Evolutionary conservation across 192 early-diverging fungal genomes (phyloP), one percentile per base, ranked within the genome.

Genomic region (Backusella parvicylindrica): DNA sequence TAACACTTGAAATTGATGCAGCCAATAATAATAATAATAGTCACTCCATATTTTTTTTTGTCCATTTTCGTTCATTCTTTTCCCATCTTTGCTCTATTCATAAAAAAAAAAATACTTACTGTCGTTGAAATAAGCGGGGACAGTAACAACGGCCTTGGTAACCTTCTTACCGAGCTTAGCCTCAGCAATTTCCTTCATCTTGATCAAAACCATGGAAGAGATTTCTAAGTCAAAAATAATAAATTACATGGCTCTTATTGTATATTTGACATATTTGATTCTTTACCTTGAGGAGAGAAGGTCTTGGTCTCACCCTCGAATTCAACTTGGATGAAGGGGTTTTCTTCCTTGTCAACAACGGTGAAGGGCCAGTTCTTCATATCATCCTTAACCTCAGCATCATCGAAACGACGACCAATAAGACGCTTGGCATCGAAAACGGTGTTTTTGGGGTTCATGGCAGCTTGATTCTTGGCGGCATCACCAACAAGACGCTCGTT

Each of bases 371-470:
- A 93, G 91, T 92, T 89, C 83, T 92, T 86, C 84, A 87, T 88
- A 83, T 94, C 92, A 64, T 85, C 82, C 88, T 95, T 91, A 83
- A 95, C 93, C 75, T 91, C 87, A 49, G 88, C 85, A 77, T 94
- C 93, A 84, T 93, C 91, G 83, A 92, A 94, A 74, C 92, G 92
- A 71, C 94, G 92, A 83, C 94, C 94, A 77, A 95, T 94, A 66
- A 95, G 92, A 81, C 94, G 93, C 89, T 94, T 95, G 86, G 93
- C 93, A 84, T 94, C 94, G 81, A 94, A 95, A 70, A 95, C 91
- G 67, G 93, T 94, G 87, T 95, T 93, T 84, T 90, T 92, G 82
- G 94, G 93, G 90, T 95, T 95, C 89, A 93, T 92, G 68, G 92
- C 91, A 68, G 91, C 90, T 85, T 95, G 94, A 86, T 95, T 95